Base-by-base conservation (phyloP, 1,284 basidiomycete species). In the Pyrrhoderma noxium region DNA sequence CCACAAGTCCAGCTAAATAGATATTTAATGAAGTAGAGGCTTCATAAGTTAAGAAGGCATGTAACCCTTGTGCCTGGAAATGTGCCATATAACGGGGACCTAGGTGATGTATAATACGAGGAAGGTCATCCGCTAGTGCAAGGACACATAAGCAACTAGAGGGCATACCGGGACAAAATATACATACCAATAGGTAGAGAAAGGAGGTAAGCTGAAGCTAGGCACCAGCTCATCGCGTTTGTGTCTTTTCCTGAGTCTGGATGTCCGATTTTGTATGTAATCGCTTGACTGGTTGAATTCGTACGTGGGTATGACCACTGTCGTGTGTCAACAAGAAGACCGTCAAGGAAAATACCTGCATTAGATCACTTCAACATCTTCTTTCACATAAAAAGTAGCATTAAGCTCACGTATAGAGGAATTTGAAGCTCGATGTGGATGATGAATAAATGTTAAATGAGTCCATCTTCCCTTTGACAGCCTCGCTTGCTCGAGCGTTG, bases 21-120 rank as follows among this genome's bases (percentile, higher is more conserved):
- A 89, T 83, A 60, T 83, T 86, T 37, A 89, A 70, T 0, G 86
- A 85, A 0, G 86, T 87, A 2, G 82, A 77, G 0, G 82, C 82
- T 56, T 87, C 82, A 62, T 89, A 90, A 0, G 85, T 89, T 45
- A 90, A 68, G 62, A 89, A 89, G 39, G 76, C 80, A 53, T 79
- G 70, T 22, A 89, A 70, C 2, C 68, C 66, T 63, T 61, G 44
- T 59, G 79, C 67, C 75, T 88, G 87, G 62, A 89, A 87, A 34
- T 78, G 79, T 23, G 79, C 82, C 1, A 69, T 70, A 56, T 91
- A 90, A 34, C 82, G 77, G 2, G 86, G 85, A 1, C 85, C 84
- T 9, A 91, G 75, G 59, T 88, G 83, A 59, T 88, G 82, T 19
- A 88, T 73, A 45, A 89, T 72, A 18, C 82, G 74, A 3, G 79